These are phyloP conservation scores for Jamesozyma rosinii DNA, from an alignment of 805 yeast species.

Conservation along the genomic window DNA sequence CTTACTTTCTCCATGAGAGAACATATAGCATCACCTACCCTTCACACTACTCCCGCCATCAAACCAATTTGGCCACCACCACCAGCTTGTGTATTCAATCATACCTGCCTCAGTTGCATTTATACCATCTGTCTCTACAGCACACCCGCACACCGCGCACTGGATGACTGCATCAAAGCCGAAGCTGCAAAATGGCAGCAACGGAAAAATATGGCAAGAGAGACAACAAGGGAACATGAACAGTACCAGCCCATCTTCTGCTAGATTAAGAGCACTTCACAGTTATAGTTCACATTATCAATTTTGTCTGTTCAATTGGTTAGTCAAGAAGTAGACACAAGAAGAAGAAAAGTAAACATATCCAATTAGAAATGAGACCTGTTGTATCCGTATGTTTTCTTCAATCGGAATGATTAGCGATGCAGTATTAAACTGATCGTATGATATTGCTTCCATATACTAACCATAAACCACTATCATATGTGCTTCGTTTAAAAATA, in stretches of 20 bases:
- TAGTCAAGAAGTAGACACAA: neutral
- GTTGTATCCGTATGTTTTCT: slow-evolving; percentile 37
- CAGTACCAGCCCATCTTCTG: no score
- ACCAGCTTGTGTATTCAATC: no score
- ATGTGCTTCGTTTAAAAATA: slow-evolving; percentile 19
- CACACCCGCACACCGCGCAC: neutral
- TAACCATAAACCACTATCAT: neutral
- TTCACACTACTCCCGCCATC: no score
- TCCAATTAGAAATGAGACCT: slow-evolving; percentile 34
- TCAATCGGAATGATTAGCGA: neutral
- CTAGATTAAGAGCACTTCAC: no score
- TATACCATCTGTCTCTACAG: no score
- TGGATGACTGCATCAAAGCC: neutral
- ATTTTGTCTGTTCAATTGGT: no score
- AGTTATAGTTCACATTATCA: no score
- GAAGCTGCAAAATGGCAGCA: neutral
- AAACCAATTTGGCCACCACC: no score
- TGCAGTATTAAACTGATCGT: neutral
- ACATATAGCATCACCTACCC: no score
- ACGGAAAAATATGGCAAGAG: neutral
- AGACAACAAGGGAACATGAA: neutral
- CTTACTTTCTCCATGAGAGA: no score
- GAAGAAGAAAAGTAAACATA: neutral
- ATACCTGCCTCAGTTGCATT: no score
- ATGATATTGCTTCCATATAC: slow-evolving; percentile 2